Evolutionary conservation across 2,329 filamentous ascomycete genomes (phyloP), one percentile per base, ranked within the genome.

Genomic region (Furcasterigmium furcatum): DNA sequence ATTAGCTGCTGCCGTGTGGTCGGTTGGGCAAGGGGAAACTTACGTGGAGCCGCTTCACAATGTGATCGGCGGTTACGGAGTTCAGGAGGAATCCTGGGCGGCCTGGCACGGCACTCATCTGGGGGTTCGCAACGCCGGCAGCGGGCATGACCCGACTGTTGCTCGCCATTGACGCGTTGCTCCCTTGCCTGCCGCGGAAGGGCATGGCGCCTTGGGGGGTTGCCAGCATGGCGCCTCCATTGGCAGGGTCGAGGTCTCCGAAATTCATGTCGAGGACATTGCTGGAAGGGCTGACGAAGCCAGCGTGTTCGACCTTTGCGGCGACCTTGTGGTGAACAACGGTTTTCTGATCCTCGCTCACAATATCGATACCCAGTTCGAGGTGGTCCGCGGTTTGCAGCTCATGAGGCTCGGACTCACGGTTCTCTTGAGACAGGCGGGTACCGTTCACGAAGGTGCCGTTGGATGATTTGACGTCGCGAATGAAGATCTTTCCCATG

Each of bases 271-370:
- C 91, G 55, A 95, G 68, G 39, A 91, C 80, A 59, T 88, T 95
- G 56, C 80, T 88, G 9, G 83, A 80, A 10, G 85, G 79, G 38
- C 79, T 84, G 52, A 91, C 80, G 52, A 92, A 86, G 7, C 94
- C 94, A 32, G 94, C 91, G 68, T 96, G 90, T 64, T 99, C 94
- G 46, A 99, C 91, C 63, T 95, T 95, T 46, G 94, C 91, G 18
- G 92, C 91, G 40, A 99, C 94, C 63, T 99, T 99, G 72, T 97
- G 94, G 62, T 99, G 94, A 13, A 99, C 91, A 22, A 99, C 91
- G 0, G 91, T 96, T 70, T 96, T 97, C 64, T 97, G 92, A 63
- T 99, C 94, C 65, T 99, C 94, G 66, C 90, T 96, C 43, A 99
- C 92, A 60, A 99, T 99, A 62, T 99, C 94, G 58, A 99, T 99